Evolutionary conservation across 495 filamentous ascomycete species (phyloP).

Genomic region (Aspergillus coremiiformis): DNA sequence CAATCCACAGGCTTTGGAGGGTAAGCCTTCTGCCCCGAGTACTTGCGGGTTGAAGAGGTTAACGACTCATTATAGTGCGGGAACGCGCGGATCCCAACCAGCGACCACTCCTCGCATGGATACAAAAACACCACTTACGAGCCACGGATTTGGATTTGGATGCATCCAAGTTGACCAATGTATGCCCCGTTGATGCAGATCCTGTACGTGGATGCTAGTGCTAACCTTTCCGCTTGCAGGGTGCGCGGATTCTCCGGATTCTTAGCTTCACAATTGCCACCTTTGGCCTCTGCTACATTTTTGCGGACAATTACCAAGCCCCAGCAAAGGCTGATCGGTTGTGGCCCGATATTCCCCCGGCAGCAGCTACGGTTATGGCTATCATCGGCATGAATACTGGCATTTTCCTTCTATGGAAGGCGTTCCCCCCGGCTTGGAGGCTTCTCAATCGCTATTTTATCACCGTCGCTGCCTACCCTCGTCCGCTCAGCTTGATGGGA

Average conservation of each 20-base stretch:
- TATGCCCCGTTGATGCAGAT: constrained; percentile 11
- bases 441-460: constrained; percentile 75
- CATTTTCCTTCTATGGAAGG: constrained; percentile 57
- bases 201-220: background rate
- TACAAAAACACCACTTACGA: constrained; percentile 40
- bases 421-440: constrained; percentile 59
- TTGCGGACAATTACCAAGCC: constrained; percentile 56
- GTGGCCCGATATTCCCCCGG: constrained; percentile 67
- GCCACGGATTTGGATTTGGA: constrained; percentile 31
- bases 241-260: constrained; percentile 59
- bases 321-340: constrained; percentile 51
- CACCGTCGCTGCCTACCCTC: constrained; percentile 59
- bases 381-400: constrained; percentile 59
- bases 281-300: constrained; percentile 43
- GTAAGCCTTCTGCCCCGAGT: constrained; percentile 10
- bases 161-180: constrained; percentile 27
- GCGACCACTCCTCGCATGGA: constrained; percentile 41
- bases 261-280: constrained; percentile 48
- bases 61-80: constrained; percentile 16
- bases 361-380: constrained; percentile 65
- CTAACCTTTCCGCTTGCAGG: constrained; percentile 17
- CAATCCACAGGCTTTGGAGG: constrained; percentile 29
- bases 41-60: background rate
- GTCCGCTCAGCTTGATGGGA: constrained; percentile 56
- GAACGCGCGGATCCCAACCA: constrained; percentile 38